These are phyloP conservation scores for Nicotiana tomentosiformis DNA, from an alignment of 257 asterid species.

Conservation along the genomic window DNA sequence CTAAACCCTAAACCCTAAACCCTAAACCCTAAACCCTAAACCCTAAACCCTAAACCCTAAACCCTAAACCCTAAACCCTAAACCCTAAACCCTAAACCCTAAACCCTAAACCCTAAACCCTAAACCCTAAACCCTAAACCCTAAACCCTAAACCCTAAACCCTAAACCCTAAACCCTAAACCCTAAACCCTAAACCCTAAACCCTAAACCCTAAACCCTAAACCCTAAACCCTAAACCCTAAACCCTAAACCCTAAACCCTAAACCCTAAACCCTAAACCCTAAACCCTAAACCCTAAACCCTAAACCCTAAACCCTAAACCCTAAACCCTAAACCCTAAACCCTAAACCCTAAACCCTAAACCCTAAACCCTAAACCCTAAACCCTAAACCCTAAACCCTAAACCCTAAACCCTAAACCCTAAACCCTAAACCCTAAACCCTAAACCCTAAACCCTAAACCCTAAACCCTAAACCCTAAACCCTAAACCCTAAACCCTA, in stretches of 20 bases:
- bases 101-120: conserved; percentile 3
- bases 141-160: conserved; percentile 6
- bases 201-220: conserved; percentile 10
- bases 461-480: background rate
- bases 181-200: background rate
- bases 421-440: background rate
- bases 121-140: conserved; percentile 9
- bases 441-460: conserved; percentile 6
- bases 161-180: conserved; percentile 8
- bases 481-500: conserved; percentile 3
- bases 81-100: background rate
- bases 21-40: conserved; percentile 2
- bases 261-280: conserved; percentile 1
- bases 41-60: conserved; percentile 4
- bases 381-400: conserved; percentile 3
- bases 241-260: background rate
- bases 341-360: background rate
- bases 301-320: conserved; percentile 14
- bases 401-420: background rate
- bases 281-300: conserved; percentile 13
- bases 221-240: background rate
- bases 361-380: conserved; percentile 7
- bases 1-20: conserved; percentile 6
- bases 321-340: conserved; percentile 10
- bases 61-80: conserved; percentile 5